A percentile compares a stretch with the other conserved stretches of the same genome.
Evolutionary conservation across 2,329 filamentous ascomycete genomes (phyloP).

Genomic region (Metarhizium brunneum): DNA sequence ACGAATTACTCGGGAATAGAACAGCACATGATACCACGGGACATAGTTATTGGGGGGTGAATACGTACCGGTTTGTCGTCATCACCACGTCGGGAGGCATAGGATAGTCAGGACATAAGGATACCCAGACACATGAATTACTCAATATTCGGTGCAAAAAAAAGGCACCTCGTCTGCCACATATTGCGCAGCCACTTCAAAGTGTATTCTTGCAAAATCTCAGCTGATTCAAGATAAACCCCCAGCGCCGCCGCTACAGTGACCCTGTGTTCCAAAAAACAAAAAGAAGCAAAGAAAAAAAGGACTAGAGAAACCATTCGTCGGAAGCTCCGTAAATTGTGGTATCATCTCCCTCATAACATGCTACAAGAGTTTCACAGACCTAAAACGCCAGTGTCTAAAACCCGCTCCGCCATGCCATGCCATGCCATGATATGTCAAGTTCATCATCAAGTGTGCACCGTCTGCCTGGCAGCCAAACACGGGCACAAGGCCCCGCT

Average conservation of each 20-base stretch:
- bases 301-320: background rate
- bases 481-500: background rate
- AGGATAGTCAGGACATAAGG: background rate
- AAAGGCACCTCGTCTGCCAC: background rate
- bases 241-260: conserved; percentile 1
- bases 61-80: background rate
- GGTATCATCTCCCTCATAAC: background rate
- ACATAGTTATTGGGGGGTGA: background rate
- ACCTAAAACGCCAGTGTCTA: background rate
- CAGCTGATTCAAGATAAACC: background rate
- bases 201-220: background rate
- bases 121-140: background rate
- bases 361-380: background rate
- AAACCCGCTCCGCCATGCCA: background rate
- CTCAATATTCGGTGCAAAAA: background rate
- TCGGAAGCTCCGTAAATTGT: background rate
- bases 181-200: background rate
- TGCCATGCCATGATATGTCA: background rate
- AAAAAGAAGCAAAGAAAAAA: background rate
- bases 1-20: background rate
- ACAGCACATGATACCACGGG: background rate
- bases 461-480: background rate
- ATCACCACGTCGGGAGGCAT: background rate
- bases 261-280: background rate
- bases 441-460: background rate